Percentiles rank a stretch among this genome's conserved stretches.
phyloP scores from a whole-genome alignment of 2,329 filamentous ascomycete genomes.

The Colletotrichum sp. region DNA sequence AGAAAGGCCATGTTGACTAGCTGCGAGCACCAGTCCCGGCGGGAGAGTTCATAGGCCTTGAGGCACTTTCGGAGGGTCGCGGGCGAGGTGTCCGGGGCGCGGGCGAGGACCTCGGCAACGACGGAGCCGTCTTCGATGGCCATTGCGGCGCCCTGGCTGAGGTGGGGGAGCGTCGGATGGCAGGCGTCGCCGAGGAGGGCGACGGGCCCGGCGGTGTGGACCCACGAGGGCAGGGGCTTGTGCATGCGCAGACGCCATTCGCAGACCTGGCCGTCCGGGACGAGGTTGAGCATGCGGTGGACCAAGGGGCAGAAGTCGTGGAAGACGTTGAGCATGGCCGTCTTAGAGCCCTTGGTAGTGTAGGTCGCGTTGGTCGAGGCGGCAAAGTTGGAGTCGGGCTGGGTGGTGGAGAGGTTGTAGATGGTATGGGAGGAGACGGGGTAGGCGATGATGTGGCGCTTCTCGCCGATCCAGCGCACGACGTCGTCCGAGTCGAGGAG shows the following conservation, averaged over 20 bases:
- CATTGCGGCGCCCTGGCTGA: conserved; percentile 71
- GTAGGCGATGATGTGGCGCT: conserved; percentile 79
- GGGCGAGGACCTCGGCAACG: conserved; percentile 56
- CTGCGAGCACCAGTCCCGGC: conserved; percentile 57
- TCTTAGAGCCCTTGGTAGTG: conserved; percentile 66
- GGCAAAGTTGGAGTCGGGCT: conserved; percentile 66
- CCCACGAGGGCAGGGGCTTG: conserved; percentile 60
- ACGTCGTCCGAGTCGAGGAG: conserved; percentile 71
- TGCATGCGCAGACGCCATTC: conserved; percentile 69
- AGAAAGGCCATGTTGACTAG: conserved; percentile 59
- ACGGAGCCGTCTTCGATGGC: conserved; percentile 71
- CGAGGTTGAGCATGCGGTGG: conserved; percentile 61
- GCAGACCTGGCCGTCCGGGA: conserved; percentile 65
- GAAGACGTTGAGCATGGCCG: conserved; percentile 65
- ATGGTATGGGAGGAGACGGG: conserved; percentile 70
- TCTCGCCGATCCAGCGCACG: conserved; percentile 77
- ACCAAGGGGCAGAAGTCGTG: conserved; percentile 64
- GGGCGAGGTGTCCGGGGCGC: conserved; percentile 37
- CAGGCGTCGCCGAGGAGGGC: conserved; percentile 68
- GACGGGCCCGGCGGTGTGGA: conserved; percentile 50
- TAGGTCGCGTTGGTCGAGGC: conserved; percentile 62
- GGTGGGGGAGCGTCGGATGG: conserved; percentile 70
- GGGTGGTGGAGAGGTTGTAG: conserved; percentile 68
- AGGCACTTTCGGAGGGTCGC: conserved; percentile 52
- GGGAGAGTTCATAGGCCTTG: conserved; percentile 58